Conservation (phyloP, 2,329 filamentous ascomycete genomes). For the Ilyonectria destructans region DNA sequence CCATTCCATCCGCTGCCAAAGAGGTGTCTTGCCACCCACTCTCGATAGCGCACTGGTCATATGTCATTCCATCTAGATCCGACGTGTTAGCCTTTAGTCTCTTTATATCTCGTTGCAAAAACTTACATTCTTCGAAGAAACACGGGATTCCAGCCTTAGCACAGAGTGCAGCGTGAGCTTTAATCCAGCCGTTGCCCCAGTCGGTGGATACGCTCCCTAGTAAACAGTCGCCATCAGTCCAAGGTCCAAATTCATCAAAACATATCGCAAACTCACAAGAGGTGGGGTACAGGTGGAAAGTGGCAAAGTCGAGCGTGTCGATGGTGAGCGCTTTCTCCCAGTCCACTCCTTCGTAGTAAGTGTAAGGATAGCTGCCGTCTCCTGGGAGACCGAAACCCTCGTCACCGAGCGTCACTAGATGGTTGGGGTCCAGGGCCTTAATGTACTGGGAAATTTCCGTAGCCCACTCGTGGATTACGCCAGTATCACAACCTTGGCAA, state of each 20-base stretch:
- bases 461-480: constrained; percentile 68
- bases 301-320: constrained; percentile 66
- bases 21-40: constrained; percentile 62
- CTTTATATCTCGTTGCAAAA: neutral
- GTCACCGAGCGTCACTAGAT: constrained; percentile 76
- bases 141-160: constrained; percentile 50
- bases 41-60: constrained; percentile 60
- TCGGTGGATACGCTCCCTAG: constrained; percentile 36
- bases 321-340: constrained; percentile 68
- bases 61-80: constrained; percentile 44
- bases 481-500: constrained; percentile 51
- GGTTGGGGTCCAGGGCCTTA: constrained; percentile 74
- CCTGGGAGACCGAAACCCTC: constrained; percentile 65
- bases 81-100: neutral
- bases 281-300: constrained; percentile 52
- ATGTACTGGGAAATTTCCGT: constrained; percentile 68
- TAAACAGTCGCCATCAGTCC: neutral
- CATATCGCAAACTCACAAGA: constrained; percentile 44
- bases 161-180: constrained; percentile 50
- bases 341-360: constrained; percentile 65
- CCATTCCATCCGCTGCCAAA: constrained; percentile 51
- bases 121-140: constrained; percentile 55
- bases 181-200: constrained; percentile 39
- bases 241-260: neutral
- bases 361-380: constrained; percentile 69